Conservation (phyloP, 2,329 filamentous ascomycete genomes). For the Aspergillus bombycis region DNA sequence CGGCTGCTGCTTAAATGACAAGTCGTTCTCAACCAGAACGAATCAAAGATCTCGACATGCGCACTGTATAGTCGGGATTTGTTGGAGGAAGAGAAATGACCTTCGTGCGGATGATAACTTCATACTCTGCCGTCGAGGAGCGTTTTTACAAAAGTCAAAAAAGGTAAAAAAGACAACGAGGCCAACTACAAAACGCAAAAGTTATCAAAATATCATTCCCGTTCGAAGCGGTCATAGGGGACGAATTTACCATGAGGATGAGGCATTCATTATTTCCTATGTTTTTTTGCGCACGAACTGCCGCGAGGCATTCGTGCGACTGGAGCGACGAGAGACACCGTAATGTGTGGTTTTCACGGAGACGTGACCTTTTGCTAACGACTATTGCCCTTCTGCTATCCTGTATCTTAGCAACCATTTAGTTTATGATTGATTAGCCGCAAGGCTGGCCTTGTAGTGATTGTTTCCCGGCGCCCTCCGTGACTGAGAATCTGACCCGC, state of each 20-base stretch:
- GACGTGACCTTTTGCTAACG: slow-evolving; percentile 32
- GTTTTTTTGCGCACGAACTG: slow-evolving; percentile 20
- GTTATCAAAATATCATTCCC: slow-evolving; percentile 30
- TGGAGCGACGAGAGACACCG: slow-evolving; percentile 19
- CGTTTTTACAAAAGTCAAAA: slow-evolving; percentile 16
- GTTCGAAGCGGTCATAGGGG: slow-evolving; percentile 25
- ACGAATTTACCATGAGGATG: slow-evolving; percentile 20
- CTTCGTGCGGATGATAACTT: slow-evolving; percentile 30
- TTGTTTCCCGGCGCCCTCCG: slow-evolving; percentile 1
- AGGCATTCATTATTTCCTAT: slow-evolving; percentile 19
- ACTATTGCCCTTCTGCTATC: slow-evolving; percentile 43
- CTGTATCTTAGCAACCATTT: slow-evolving; percentile 48
- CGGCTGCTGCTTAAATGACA: slow-evolving; percentile 42
- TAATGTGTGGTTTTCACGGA: slow-evolving; percentile 26
- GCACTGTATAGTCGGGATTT: slow-evolving; percentile 9
- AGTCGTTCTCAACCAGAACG: slow-evolving; percentile 27
- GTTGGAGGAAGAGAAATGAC: slow-evolving; percentile 18
- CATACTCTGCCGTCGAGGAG: slow-evolving; percentile 27
- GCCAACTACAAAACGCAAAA: slow-evolving; percentile 16
- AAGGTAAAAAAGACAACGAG: slow-evolving; percentile 15
- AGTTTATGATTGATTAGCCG: slow-evolving; percentile 43
- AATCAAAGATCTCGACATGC: slow-evolving; percentile 1
- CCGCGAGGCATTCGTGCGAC: slow-evolving; percentile 16
- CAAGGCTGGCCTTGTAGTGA: slow-evolving; percentile 29
- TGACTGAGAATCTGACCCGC: background rate